Conservation (phyloP, 768 basidiomycete species). For the Lactarius psammicola region DNA sequence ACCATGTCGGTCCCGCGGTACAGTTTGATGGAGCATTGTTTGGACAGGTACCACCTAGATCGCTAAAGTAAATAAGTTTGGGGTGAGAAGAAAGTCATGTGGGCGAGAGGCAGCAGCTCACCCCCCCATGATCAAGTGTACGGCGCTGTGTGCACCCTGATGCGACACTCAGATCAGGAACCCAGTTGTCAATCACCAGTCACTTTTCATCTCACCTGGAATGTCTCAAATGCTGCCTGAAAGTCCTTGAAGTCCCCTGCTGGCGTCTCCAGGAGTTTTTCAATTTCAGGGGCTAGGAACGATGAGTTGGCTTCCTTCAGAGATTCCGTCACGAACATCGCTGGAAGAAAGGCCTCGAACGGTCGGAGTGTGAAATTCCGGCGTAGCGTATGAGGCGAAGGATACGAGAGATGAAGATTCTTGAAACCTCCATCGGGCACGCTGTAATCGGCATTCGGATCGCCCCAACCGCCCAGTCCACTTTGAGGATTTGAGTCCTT, state of each 20-base stretch:
- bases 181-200: not conserved
- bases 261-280: constrained; percentile 33
- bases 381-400: constrained; percentile 36
- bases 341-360: no score
- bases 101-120: constrained; percentile 11
- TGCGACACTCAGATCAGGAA: not conserved
- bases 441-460: constrained; percentile 28
- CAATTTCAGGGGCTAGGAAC: constrained; percentile 32
- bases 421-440: constrained; percentile 36
- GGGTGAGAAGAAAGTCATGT: not conserved
- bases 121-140: constrained; percentile 40
- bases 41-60: constrained; percentile 35
- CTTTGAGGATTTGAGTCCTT: constrained; percentile 27
- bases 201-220: constrained; percentile 29
- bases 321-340: no score
- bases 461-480: constrained; percentile 35
- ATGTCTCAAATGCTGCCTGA: constrained; percentile 34
- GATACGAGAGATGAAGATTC: constrained; percentile 34
- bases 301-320: constrained; percentile 31
- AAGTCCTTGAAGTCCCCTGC: constrained; percentile 34
- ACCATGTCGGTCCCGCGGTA: constrained; percentile 33
- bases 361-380: constrained; percentile 38
- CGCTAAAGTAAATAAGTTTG: constrained; percentile 28
- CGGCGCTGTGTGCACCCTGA: constrained; percentile 37
- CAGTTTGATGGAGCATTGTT: constrained; percentile 32